Evolutionary conservation across 108 stramenopile species (phyloP).

Genomic region (Skeletonema tropicum): DNA sequence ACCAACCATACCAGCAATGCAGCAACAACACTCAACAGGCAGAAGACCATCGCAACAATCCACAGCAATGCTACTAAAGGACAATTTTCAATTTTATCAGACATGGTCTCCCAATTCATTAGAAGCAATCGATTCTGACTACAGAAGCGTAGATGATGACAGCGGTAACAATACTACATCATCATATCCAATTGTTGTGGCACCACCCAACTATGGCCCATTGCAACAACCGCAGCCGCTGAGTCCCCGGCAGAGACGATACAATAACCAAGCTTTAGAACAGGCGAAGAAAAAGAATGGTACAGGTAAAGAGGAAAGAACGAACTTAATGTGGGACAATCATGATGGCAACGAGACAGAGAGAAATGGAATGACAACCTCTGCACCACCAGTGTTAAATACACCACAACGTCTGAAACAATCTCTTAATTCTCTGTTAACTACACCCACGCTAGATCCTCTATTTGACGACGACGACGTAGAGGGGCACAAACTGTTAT

Average conservation of each 20-base stretch:
- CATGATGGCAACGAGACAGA: neutral
- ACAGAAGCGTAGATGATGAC: constrained; percentile 1
- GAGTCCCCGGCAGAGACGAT: neutral
- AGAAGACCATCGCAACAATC: neutral
- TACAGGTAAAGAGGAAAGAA: neutral
- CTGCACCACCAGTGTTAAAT: constrained; percentile 13
- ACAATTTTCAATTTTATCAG: constrained; percentile 31
- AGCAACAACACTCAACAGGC: neutral
- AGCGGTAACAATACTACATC: neutral
- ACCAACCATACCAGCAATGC: neutral
- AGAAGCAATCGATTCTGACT: constrained; percentile 12
- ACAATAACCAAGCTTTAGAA: neutral
- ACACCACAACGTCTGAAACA: constrained; percentile 1
- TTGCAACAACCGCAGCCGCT: constrained; percentile 10
- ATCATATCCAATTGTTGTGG: constrained; percentile 24
- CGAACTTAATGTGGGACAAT: neutral
- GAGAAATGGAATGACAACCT: neutral
- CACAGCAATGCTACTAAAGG: constrained; percentile 1
- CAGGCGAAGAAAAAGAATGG: neutral
- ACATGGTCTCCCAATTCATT: constrained; percentile 25
- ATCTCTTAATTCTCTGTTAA: constrained; percentile 25
- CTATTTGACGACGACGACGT: constrained; percentile 35
- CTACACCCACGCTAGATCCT: constrained; percentile 10
- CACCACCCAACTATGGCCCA: constrained; percentile 29
- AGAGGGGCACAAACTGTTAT: neutral